Evolutionary conservation across 2,329 filamentous ascomycete genomes (phyloP), one percentile per base, ranked within the genome.

Genomic region (Monosporascus sp.): DNA sequence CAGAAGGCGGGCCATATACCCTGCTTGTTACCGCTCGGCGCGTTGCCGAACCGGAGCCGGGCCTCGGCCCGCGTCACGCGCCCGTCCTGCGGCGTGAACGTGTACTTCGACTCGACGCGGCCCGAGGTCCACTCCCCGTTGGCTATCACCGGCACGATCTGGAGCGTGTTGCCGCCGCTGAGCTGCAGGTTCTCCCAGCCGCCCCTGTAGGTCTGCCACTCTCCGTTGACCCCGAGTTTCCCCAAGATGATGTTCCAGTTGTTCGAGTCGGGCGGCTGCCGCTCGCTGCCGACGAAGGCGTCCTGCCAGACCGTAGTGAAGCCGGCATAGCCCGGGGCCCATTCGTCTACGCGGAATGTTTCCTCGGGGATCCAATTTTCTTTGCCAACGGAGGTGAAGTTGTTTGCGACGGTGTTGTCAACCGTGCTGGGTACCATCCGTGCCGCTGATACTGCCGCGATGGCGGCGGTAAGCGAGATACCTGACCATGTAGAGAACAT

Each of bases 1-100:
- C 78, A 80, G 60, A 80, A 80, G 3, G 78, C 78, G 3, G 78
- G 77, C 78, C 78, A 80, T 57, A 80, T 69, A 15, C 78, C 78
- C 59, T 75, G 70, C 66, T 78, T 78, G 48, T 70, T 68, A 26
- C 58, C 58, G n/a, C 63, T 53, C 14, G 65, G 51, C 60, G 71
- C 71, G 53, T 54, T 52, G 31, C 78, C 78, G 55, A 77, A 76
- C 7, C 76, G 73, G 51, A 80, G 66, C 41, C 65, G 64, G 7
- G 73, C 72, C 64, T 80, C 74, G 48, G 73, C 70, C 37, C 75
- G 63, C 37, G 77, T 77, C 47, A 63, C 58, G 35, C 66, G 65
- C 48, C 74, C 74, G 1, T 70, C 63, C 17, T 65, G 46, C 0
- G 78, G 75, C 3, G 72, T 73, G 68, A 76, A 80, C 4, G 72